These are phyloP conservation scores for Mycena indigotica DNA, from an alignment of 768 basidiomycete species.

Conservation along the genomic window DNA sequence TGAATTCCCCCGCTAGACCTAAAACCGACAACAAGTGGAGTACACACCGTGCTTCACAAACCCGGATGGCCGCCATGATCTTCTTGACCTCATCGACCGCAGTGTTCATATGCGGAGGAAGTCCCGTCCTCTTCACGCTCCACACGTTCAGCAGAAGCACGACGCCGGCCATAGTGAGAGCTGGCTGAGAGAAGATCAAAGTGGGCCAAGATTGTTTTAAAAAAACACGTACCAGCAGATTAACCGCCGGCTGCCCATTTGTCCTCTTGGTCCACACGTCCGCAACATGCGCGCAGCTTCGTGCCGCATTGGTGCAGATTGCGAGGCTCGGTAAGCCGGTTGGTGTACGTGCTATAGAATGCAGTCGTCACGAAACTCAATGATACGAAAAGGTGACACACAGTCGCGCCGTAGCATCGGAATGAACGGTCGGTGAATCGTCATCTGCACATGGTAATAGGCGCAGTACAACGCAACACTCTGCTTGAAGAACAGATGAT, in stretches of 20 bases:
- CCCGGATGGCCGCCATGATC: slow-evolving; percentile 53
- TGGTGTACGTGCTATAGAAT: neutral
- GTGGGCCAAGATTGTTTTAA: slow-evolving; percentile 2
- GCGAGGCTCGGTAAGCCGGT: slow-evolving; percentile 63
- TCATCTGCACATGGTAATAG: slow-evolving; percentile 63
- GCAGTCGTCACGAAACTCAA: neutral
- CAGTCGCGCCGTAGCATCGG: slow-evolving; percentile 57
- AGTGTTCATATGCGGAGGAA: slow-evolving; percentile 46
- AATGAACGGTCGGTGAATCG: slow-evolving; percentile 80
- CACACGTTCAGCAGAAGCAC: slow-evolving; percentile 69
- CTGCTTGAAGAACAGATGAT: slow-evolving; percentile 50
- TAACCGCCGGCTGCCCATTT: slow-evolving; percentile 30
- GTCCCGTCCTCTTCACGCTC: slow-evolving; percentile 57
- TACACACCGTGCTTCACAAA: slow-evolving; percentile 40
- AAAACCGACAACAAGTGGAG: neutral
- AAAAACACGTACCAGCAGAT: slow-evolving; percentile 32
- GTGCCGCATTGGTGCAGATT: slow-evolving; percentile 83
- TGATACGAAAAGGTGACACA: slow-evolving; percentile 20
- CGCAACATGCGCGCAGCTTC: slow-evolving; percentile 72
- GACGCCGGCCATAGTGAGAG: slow-evolving; percentile 44
- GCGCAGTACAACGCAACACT: slow-evolving; percentile 54
- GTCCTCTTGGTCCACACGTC: slow-evolving; percentile 48
- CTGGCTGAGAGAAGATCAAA: slow-evolving; percentile 26
- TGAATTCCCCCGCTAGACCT: neutral
- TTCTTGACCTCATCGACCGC: slow-evolving; percentile 63